Evolutionary conservation across 2,329 filamentous ascomycete genomes (phyloP), one percentile per base, ranked within the genome.

Genomic region (Lachnellula suecica): DNA sequence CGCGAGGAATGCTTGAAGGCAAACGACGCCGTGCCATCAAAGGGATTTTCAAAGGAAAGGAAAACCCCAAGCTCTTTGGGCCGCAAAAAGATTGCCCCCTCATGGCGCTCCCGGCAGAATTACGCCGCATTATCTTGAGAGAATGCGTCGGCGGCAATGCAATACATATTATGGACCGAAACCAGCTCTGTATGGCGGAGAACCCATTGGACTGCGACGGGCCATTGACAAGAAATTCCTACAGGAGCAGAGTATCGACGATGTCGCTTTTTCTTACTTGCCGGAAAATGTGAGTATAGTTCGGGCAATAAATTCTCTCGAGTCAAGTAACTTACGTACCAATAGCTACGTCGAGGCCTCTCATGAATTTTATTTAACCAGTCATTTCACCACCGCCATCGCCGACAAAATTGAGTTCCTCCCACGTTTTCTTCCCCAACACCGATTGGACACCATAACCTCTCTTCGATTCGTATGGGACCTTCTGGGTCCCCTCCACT

Each of bases 361-460:
- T 5, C n/a, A n/a, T 2, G n/a, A 3, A 10, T 43, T 43, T 22
- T 43, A 43, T 22, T 15, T 13, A 37, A 47, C 19, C 31, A 47
- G 27, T 25, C 7, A 24, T 19, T 47, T 47, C 31, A 47, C 17
- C 25, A 47, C 31, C 20, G 22, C 29, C 10, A 11, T 27, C 20
- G 34, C 31, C 19, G 31, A 47, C 29, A 9, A 47, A 9, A 38
- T 47, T 31, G 44, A 47, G 22, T 47, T 37, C 22, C n/a, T 47
- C 15, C 44, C 44, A 1, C 44, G 44, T 1, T 22, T 37, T n/a
- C 44, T 47, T n/a, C 34, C 34, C 9, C 37, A 20, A 38, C 17
- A 25, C 10, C 31, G 31, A 38, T 38, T 47, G 4, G 44, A 47
- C 44, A 38, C 23, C 3, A 47, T 47, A 11, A 17, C 31, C 19